Conservation (phyloP, 306 rosid genomes). For the Cucurbita ficifolia region DNA sequence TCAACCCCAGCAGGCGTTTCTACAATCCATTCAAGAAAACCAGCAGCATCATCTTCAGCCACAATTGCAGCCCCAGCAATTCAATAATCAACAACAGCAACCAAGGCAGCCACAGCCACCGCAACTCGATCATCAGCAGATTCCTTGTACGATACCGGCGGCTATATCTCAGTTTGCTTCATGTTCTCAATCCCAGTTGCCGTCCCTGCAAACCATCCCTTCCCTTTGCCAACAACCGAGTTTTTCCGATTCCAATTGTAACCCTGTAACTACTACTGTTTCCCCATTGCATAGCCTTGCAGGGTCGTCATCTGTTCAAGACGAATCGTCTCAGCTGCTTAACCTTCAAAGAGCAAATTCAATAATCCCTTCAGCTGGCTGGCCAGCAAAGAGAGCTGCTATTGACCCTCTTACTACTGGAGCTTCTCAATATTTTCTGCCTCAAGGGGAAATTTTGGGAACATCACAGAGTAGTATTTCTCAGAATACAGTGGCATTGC, state of each 20-base stretch:
- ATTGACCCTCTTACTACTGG: constrained; percentile 37
- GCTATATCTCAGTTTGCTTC: constrained; percentile 45
- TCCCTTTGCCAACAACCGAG: constrained; percentile 30
- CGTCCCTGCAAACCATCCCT: constrained; percentile 3
- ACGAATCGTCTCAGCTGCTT: constrained; percentile 60
- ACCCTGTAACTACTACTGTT: constrained; percentile 27
- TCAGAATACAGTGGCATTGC: constrained; percentile 51
- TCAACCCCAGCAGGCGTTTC: constrained; percentile 57
- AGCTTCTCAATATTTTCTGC: constrained; percentile 36
- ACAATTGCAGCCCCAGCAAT: constrained; percentile 15
- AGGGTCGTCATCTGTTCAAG: constrained; percentile 67
- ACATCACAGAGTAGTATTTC: constrained; percentile 37
- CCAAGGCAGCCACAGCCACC: constrained; percentile 22
- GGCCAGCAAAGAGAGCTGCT: constrained; percentile 82
- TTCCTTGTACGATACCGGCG: constrained; percentile 41
- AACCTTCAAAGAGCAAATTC: constrained; percentile 29
- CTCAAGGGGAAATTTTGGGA: constrained; percentile 66
- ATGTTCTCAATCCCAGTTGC: constrained; percentile 35
- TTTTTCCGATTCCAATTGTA: constrained; percentile 56
- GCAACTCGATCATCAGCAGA: constrained; percentile 49
- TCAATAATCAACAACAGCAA: constrained; percentile 13
- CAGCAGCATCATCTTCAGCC: constrained; percentile 49
- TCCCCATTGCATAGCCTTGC: constrained; percentile 71
- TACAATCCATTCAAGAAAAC: constrained; percentile 47
- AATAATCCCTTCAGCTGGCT: constrained; percentile 23